Base-by-base conservation (phyloP, 2,329 filamentous ascomycete species). In the Calonectria honghensis region DNA sequence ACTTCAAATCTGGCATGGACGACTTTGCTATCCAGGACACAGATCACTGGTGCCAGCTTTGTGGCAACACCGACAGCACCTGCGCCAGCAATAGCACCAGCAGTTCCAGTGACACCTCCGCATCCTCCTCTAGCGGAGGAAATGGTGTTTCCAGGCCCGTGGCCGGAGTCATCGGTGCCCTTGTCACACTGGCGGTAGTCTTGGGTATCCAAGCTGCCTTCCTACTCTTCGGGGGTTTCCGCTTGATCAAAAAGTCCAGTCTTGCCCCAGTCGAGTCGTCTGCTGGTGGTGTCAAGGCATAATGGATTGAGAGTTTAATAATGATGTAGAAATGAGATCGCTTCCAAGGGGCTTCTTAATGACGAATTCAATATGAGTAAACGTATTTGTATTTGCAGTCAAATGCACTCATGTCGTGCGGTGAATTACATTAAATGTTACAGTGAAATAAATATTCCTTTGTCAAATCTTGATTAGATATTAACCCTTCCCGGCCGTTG, bases 81-180 rank as follows among this genome's bases (percentile, higher is more conserved):
- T 97, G 95, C 82, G 91, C 92, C 6, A 72, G 72, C 11, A 78
- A 79, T 24, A 78, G 69, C 7, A 75, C 81, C 3, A 72, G 79
- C 31, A 81, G 81, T n/a, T 74, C 78, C 24, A 76, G 76, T 39
- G 70, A 69, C 27, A 65, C 73, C 24, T 73, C 81, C 29, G 78
- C 80, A 7, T 57, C 61, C n/a, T 78, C 77, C 4, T 74, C 73
- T 27, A 78, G 75, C 29, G 74, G 76, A 48, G 74, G 74, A 45
- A 76, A 79, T 27, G 83, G 85, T 67, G 89, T 97, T 35, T 94
- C 93, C 66, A 91, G 89, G 48, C 89, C 91, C 7, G 92, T 96
- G n/a, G 95, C 94, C 0, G 95, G 95, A 67, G 95, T 96, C 6
- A 96, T 97, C 66, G 93, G 95, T 57, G 94, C 95, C 54, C 84